Evolutionary conservation across 192 early-diverging fungal genomes (phyloP).

Genomic region (Rhizophagus sp.): DNA sequence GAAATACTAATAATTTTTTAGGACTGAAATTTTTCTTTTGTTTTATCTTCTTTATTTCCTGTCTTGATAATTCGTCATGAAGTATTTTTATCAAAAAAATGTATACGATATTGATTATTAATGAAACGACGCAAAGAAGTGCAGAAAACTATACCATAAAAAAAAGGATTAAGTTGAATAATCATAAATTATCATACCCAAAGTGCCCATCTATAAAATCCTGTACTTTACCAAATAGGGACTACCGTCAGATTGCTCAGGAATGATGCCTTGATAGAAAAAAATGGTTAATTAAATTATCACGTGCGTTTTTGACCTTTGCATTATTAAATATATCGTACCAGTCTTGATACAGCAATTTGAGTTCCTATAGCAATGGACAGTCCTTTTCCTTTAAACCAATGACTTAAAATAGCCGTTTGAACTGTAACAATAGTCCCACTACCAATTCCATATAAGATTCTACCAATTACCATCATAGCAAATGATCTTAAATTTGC

Average conservation of each 20-base stretch:
- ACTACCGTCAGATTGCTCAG: conserved; percentile 61
- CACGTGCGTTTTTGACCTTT: background rate
- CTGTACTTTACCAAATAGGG: conserved; percentile 51
- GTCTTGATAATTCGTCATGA: background rate
- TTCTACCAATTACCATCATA: conserved; percentile 59
- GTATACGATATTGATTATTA: conserved; percentile 59
- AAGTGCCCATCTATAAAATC: conserved; percentile 43
- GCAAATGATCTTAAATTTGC: conserved; percentile 51
- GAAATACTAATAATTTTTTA: conserved; percentile 55
- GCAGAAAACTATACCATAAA: conserved; percentile 56
- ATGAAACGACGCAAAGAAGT: conserved; percentile 57
- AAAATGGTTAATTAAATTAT: background rate
- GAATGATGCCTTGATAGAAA: conserved; percentile 46
- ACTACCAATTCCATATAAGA: conserved; percentile 70
- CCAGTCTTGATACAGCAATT: conserved; percentile 60
- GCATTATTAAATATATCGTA: conserved; percentile 10
- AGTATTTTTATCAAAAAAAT: conserved; percentile 48
- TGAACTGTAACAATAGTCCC: conserved; percentile 66
- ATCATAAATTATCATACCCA: conserved; percentile 31
- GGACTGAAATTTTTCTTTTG: conserved; percentile 59
- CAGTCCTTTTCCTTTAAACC: conserved; percentile 64
- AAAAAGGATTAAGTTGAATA: conserved; percentile 27
- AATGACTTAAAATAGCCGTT: conserved; percentile 66
- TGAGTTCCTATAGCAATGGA: conserved; percentile 60
- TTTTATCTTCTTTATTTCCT: conserved; percentile 32